Evolutionary conservation across 83 land plant genomes (phyloP).

Genomic region (Larix sibirica): DNA sequence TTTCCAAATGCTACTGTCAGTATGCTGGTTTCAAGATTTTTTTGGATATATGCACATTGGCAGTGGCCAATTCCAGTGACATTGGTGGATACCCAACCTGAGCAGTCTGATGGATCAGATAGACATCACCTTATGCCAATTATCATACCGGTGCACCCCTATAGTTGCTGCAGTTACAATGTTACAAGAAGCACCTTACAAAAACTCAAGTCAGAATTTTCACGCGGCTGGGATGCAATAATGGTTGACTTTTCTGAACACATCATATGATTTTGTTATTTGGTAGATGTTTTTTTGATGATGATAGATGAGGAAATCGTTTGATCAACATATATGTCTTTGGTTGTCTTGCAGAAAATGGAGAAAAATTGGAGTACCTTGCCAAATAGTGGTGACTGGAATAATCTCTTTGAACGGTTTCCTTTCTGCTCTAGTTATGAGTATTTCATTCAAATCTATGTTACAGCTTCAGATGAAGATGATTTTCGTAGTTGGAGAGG

Average conservation of each 20-base stretch:
- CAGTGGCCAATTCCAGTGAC: constrained; percentile 58
- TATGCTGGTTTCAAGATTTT: constrained; percentile 35
- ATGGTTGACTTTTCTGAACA: constrained; percentile 22
- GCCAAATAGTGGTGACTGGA: constrained; percentile 33
- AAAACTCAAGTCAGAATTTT: constrained; percentile 37
- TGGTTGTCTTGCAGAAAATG: constrained; percentile 28
- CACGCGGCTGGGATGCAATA: constrained; percentile 25
- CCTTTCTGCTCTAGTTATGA: constrained; percentile 29
- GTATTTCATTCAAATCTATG: constrained; percentile 32
- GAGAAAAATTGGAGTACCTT: constrained; percentile 7
- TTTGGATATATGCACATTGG: constrained; percentile 47
- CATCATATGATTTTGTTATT: neutral
- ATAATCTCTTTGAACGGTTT: constrained; percentile 41
- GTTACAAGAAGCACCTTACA: constrained; percentile 46
- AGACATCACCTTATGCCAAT: constrained; percentile 46
- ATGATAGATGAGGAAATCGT: neutral
- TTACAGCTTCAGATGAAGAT: constrained; percentile 31
- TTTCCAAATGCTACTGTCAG: constrained; percentile 33
- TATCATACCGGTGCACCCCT: constrained; percentile 43
- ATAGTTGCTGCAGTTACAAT: constrained; percentile 44
- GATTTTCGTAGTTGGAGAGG: constrained; percentile 47
- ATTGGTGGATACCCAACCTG: constrained; percentile 23
- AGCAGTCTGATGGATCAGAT: constrained; percentile 15
- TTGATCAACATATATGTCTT: neutral
- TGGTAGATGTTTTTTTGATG: neutral